Percentiles rank a stretch among this genome's conserved stretches.
Conservation (phyloP, 768 basidiomycete genomes). For the Jaapia argillacea region DNA sequence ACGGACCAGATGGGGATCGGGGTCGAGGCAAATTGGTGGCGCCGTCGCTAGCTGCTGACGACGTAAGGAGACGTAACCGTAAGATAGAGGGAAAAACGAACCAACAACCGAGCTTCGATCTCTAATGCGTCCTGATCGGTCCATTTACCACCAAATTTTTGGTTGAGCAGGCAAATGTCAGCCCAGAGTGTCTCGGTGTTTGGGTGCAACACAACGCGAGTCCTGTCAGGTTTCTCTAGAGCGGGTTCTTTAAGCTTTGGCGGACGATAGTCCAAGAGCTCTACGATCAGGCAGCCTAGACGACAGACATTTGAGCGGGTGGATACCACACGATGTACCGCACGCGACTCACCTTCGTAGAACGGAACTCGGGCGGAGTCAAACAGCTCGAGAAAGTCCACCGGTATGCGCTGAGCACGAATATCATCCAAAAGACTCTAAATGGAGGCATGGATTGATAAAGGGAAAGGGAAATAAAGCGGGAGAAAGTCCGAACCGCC, state of each 20-base stretch:
- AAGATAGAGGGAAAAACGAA: conserved; percentile 25
- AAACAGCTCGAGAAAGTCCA: conserved; percentile 77
- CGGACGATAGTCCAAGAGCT: conserved; percentile 69
- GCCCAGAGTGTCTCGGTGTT: conserved; percentile 72
- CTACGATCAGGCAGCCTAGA: conserved; percentile 78
- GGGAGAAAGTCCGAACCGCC: conserved; percentile 30
- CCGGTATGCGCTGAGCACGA: conserved; percentile 72
- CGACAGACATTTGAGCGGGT: conserved; percentile 1
- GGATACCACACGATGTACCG: background rate
- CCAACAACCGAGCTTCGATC: conserved; percentile 64
- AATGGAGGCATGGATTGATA: conserved; percentile 4
- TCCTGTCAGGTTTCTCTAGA: conserved; percentile 47
- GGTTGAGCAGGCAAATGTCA: conserved; percentile 64
- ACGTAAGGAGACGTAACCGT: conserved; percentile 5
- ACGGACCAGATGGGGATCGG: conserved; percentile 66
- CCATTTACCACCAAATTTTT: conserved; percentile 47
- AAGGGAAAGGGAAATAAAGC: background rate
- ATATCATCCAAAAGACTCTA: conserved; percentile 80
- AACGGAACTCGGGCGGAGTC: conserved; percentile 66
- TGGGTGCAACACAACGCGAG: conserved; percentile 69
- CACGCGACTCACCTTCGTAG: conserved; percentile 57
- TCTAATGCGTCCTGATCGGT: conserved; percentile 66
- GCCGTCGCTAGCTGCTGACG: conserved; percentile 55
- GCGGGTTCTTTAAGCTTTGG: conserved; percentile 45
- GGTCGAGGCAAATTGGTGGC: conserved; percentile 70